Base-by-base conservation (phyloP, 345 rosid species). In the Syzygium oleosum region DNA sequence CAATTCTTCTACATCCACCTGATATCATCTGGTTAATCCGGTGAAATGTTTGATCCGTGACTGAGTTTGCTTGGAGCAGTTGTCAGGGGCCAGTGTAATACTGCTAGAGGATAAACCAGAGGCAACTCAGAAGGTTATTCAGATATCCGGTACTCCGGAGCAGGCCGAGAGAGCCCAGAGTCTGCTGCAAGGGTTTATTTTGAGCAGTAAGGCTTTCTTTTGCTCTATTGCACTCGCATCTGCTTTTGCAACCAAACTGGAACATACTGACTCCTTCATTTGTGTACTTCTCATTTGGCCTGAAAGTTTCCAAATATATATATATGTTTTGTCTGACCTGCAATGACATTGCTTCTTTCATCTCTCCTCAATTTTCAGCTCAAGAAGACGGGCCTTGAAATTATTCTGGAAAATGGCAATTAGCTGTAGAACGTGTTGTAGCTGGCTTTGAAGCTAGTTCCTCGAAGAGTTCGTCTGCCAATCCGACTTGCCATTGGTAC, bases 81-180 rank as follows among this genome's bases (percentile, higher is more conserved):
- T 96, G 90, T 96, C 99, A 14, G 99, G 99, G 85, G 99, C 99
- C 91, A 95, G 91, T 84, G 95, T 98, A 85, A 93, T 93, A 43
- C 92, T 98, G 38, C 91, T 97, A 27, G 98, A 96, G 90, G 98
- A 96, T 89, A 90, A 92, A 86, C 95, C 95, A 3, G 98, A 95
- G 4, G 94, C 90, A 87, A 90, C 92, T 11, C 96, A 94, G 85
- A 98, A 95, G 90, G 92, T 93, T 49, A 97, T 98, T 88, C 93
- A 93, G 91, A 94, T 98, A 89, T 96, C 99, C 23, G 99, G 99
- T 85, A 97, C 99, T 73, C 98, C 98, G 0, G 99, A 98, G 89
- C 99, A 98, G 91, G 97, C 93, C 22, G 99, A 96, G 92, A 94
- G 96, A 92, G 99, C 99, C 49, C 99, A 98, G 91, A 97, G 98